Percentiles rank a stretch among this genome's conserved stretches.
Evolutionary conservation across 2,329 filamentous ascomycete species (phyloP).

Genomic region (Diaporthe ampelina): DNA sequence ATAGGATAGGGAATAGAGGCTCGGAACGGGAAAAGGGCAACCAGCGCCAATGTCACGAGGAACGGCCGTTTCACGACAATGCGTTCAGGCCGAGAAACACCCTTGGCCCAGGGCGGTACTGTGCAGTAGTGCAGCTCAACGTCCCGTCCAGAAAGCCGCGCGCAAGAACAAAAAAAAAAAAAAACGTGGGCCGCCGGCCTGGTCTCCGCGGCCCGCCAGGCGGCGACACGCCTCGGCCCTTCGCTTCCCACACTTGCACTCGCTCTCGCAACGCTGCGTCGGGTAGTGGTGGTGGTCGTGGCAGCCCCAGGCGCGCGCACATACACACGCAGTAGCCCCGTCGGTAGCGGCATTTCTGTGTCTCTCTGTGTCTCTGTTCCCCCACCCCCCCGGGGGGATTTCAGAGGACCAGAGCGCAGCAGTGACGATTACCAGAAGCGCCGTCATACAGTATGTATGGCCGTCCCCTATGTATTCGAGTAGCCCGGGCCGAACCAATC

Average conservation of each 20-base stretch:
- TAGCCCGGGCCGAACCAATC: not conserved
- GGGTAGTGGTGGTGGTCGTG: not conserved
- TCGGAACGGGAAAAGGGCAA: not conserved
- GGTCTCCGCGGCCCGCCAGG: constrained; percentile 15
- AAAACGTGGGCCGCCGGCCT: constrained; percentile 24
- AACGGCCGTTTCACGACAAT: constrained; percentile 13
- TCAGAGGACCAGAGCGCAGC: not conserved
- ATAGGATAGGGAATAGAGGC: no score
- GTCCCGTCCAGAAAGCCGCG: constrained; percentile 15
- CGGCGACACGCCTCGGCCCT: constrained; percentile 24
- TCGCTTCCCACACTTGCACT: not conserved
- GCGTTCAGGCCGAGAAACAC: not conserved
- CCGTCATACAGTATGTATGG: not conserved
- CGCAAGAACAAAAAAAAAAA: no score
- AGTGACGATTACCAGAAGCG: not conserved
- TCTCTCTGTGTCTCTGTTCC: no score
- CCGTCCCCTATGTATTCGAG: no score
- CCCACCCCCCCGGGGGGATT: no score
- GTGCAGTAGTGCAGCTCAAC: not conserved
- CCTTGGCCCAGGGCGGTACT: not conserved
- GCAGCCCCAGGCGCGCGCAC: no score
- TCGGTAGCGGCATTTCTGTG: not conserved
- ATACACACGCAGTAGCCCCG: not conserved
- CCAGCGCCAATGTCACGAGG: constrained; percentile 2
- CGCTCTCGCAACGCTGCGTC: constrained; percentile 16